Base-by-base conservation (phyloP, 2,329 filamentous ascomycete genomes). In the Pyrenochaeta sp. region DNA sequence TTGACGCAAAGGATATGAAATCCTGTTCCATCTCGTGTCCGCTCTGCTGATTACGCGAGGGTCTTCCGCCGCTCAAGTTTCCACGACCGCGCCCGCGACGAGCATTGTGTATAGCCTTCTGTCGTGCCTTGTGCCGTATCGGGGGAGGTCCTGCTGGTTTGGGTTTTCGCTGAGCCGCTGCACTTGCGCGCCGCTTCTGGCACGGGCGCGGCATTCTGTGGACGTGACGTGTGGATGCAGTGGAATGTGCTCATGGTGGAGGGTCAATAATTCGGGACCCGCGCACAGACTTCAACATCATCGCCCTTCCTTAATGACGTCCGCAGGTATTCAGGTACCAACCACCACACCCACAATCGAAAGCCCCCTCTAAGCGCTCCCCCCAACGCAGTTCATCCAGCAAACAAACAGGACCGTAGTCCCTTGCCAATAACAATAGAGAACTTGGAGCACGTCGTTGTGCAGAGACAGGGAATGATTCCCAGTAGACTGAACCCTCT, bases 131-230 rank as follows among this genome's bases (percentile, higher is more conserved):
- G 40, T 64, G 58, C 12, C 54, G 44, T 23, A 62, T 62, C 1
- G 58, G 56, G 14, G 59, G 56, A 18, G 61, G 61, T 36, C 49
- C 56, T 37, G 57, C 33, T 18, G 61, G 54, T 44, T 59, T 58
- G n/a, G 61, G 51, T 35, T 55, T 57, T 7, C 52, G 57, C n/a
- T 68, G 57, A 6, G 62, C 60, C 37, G 56, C 62, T 33, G 61
- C 60, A 47, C 58, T 66, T 21, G 63, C 60, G 49, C 65, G 65
- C 54, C 65, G 58, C 55, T 60, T 59, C 42, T 68, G 65, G 49
- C 63, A 67, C 23, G 63, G 65, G 56, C 65, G 65, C 51, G 63
- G 60, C 65, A 68, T 68, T 12, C n/a, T 20, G 18, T 20, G 14
- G 17, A 2, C n/a, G 36, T 4, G n/a, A 17, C 4, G 3, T 36